Percentiles rank a stretch among this genome's conserved stretches.
These are phyloP conservation scores for Zhuliangozyma blackwelliae DNA, from an alignment of 1,139 yeast species.

Conservation along the genomic window DNA sequence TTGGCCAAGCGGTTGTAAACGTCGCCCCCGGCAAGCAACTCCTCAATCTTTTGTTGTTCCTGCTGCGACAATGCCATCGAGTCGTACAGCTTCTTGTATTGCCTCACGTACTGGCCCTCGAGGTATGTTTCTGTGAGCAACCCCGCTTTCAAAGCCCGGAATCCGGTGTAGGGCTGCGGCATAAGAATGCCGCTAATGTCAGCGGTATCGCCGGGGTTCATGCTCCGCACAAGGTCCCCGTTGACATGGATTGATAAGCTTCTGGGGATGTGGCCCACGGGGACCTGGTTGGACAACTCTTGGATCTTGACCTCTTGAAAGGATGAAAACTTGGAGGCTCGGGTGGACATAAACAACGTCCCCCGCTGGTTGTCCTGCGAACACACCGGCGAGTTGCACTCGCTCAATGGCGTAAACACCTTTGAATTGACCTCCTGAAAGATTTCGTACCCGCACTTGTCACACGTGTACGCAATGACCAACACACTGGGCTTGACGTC, in stretches of 20 bases:
- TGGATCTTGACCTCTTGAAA: conserved; percentile 95
- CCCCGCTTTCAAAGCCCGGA: conserved; percentile 88
- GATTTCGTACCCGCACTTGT: conserved; percentile 93
- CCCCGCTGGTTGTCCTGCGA: conserved; percentile 77
- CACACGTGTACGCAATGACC: conserved; percentile 96
- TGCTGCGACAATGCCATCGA: conserved; percentile 55
- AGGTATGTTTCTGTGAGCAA: conserved; percentile 88
- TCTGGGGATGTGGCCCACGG: conserved; percentile 97
- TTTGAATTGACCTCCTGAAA: conserved; percentile 90
- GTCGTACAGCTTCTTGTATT: conserved; percentile 87
- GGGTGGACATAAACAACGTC: conserved; percentile 84
- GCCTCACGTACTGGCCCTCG: conserved; percentile 80
- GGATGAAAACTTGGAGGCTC: conserved; percentile 92
- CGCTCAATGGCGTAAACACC: conserved; percentile 78
- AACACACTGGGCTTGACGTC: conserved; percentile 92
- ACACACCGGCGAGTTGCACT: conserved; percentile 84
- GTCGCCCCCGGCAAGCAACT: conserved; percentile 52
- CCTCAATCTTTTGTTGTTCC: conserved; percentile 51
- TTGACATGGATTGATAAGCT: conserved; percentile 77
- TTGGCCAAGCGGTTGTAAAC: conserved; percentile 76
- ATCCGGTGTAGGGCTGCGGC: conserved; percentile 96
- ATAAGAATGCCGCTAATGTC: conserved; percentile 89
- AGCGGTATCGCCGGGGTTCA: conserved; percentile 93
- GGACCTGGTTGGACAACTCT: conserved; percentile 93
- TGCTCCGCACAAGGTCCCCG: conserved; percentile 82